Evolutionary conservation across 208 protist species (phyloP).

Genomic region (Porcisia deanei): DNA sequence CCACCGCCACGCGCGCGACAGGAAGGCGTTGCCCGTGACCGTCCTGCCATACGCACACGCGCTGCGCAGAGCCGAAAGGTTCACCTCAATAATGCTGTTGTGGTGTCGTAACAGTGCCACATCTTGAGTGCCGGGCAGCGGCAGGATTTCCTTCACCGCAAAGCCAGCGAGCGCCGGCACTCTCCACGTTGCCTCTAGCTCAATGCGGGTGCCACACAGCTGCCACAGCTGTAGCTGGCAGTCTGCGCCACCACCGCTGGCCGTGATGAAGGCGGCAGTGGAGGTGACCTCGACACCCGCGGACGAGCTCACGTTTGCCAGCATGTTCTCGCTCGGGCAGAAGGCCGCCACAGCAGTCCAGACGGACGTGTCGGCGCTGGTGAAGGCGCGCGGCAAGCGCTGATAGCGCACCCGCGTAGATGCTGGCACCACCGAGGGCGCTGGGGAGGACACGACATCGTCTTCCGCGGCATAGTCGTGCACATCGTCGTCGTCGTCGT

Average conservation of each 20-base stretch:
- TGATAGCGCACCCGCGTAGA: constrained; percentile 38
- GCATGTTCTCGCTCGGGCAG: constrained; percentile 16
- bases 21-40: constrained; percentile 28
- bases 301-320: not conserved
- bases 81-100: constrained; percentile 51
- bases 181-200: constrained; percentile 35
- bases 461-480: constrained; percentile 8
- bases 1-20: constrained; percentile 62
- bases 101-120: constrained; percentile 42
- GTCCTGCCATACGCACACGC: constrained; percentile 19
- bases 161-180: constrained; percentile 49
- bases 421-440: not conserved
- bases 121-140: constrained; percentile 42
- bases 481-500: constrained; percentile 5
- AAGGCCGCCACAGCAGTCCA: constrained; percentile 38
- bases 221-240: constrained; percentile 37
- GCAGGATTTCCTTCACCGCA: constrained; percentile 37
- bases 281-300: not conserved
- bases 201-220: constrained; percentile 39
- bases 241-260: constrained; percentile 15
- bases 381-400: constrained; percentile 41
- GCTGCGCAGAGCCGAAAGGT: constrained; percentile 23
- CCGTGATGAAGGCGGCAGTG: constrained; percentile 27
- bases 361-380: constrained; percentile 25
- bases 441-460: constrained; percentile 12